Conservation (phyloP, 257 asterid genomes). For the Parsonsia alboflavescens region DNA sequence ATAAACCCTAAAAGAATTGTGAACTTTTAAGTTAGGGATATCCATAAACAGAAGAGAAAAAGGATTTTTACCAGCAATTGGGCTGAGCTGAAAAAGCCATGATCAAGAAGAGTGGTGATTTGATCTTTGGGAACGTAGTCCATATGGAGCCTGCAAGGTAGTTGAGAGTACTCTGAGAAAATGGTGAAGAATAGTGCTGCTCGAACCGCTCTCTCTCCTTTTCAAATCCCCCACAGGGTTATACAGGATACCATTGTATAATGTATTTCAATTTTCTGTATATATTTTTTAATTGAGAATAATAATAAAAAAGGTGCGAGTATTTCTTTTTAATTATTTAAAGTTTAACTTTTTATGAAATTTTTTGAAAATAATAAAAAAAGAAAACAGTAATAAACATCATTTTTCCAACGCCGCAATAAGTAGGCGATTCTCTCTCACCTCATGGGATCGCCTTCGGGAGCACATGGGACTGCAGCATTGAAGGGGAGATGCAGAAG, state of each 20-base stretch:
- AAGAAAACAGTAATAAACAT: no score
- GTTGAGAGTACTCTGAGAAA: no score
- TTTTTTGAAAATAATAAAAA: no score
- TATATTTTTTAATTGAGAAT: no score
- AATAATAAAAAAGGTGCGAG: no score
- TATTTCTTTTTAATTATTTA: no score
- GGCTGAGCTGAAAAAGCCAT: constrained; percentile 79
- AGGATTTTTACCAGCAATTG: constrained; percentile 59
- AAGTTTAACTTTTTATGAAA: no score
- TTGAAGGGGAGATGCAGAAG: background rate
- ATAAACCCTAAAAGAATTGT: background rate
- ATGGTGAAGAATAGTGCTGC: background rate
- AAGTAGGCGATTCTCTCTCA: no score
- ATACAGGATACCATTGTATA: no score
- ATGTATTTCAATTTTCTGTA: no score
- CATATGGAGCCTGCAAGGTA: background rate
- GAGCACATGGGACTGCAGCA: background rate
- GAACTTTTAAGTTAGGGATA: background rate
- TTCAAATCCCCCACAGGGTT: background rate
- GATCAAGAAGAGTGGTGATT: constrained; percentile 60
- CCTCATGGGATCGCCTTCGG: background rate
- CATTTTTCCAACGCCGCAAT: no score
- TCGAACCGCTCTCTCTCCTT: background rate
- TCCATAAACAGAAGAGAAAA: background rate
- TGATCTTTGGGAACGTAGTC: constrained; percentile 63